Percentiles rank a stretch among this genome's conserved stretches.
Evolutionary conservation across 345 rosid genomes (phyloP).

Genomic region (Zanthoxylum bungeanum): DNA sequence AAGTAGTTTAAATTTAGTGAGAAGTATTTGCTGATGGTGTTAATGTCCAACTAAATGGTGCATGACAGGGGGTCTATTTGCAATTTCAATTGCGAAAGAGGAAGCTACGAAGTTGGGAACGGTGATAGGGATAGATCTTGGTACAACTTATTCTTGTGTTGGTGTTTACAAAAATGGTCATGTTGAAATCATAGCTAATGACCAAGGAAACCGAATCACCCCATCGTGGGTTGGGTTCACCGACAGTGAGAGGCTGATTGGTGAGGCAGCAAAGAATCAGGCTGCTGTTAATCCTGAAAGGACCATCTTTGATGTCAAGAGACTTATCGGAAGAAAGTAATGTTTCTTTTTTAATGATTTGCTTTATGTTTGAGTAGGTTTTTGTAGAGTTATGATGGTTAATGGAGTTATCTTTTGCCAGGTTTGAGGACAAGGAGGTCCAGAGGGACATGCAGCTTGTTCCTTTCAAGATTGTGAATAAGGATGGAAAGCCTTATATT

Average conservation of each 20-base stretch:
- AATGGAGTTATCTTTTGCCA: constrained; percentile 22
- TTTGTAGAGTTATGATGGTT: not conserved
- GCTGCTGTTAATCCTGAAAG: constrained; percentile 86
- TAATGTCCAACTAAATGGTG: not conserved
- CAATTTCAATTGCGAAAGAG: constrained; percentile 60
- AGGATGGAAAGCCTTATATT: constrained; percentile 93
- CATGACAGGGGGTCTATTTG: constrained; percentile 51
- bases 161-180: constrained; percentile 98
- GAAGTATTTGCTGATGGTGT: not conserved
- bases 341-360: not conserved
- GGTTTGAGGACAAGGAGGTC: constrained; percentile 92
- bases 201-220: constrained; percentile 97
- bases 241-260: constrained; percentile 84
- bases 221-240: constrained; percentile 99
- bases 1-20: too few relatives aligned
- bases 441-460: constrained; percentile 89
- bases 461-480: constrained; percentile 88
- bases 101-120: constrained; percentile 83
- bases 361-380: not conserved
- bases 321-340: constrained; percentile 96
- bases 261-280: constrained; percentile 98
- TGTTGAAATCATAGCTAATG: constrained; percentile 96
- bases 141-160: constrained; percentile 95
- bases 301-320: constrained; percentile 90
- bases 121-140: constrained; percentile 93